Evolutionary conservation across 768 basidiomycete genomes (phyloP), one percentile per base, ranked within the genome.

Genomic region (Nidularia pulvinata): DNA sequence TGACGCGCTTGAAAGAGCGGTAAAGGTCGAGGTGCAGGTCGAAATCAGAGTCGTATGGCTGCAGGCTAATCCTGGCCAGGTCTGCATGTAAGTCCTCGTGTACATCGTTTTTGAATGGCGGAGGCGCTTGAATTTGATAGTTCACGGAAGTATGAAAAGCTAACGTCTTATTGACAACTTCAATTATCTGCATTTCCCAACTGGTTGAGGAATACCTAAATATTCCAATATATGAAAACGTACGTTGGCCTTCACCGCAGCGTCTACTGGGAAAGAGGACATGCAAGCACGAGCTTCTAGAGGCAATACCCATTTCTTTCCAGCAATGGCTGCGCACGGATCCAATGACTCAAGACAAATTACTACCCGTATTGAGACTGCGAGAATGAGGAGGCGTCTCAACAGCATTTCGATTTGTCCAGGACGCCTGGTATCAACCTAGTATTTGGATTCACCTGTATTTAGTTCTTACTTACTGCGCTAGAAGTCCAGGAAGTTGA

Each of bases 131-230:
- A 43, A 81, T 72, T 64, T 84, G 77, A 53, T 85, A 85, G 68
- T 84, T 85, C 25, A 79, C 75, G 2, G 84, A 85, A 0, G 83
- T 81, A 60, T 85, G 84, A 61, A 87, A 85, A 11, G 79, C 75
- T 7, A 85, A 63, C 0, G 81, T 81, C 61, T 80, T 83, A 59
- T 74, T 84, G 44, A 84, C 69, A 7, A 82, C 81, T 55, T 85
- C 79, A 35, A 85, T 70, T 48, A 81, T 76, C 83, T 85, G 54
- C 19, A 30, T 5, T 37, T 11, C 10, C 16, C 19, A 35, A 39
- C 7, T 39, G 2, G 10, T 30, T 39, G 50, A 48, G 14, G 45
- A 1, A 52, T n/a, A n/a, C n/a, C n/a, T n/a, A n/a, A n/a, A n/a
- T n/a, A n/a, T n/a, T n/a, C n/a, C n/a, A n/a, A 46, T 22, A 32